Conservation (phyloP, 2,329 filamentous ascomycete genomes). For the Madurella fahalii region DNA sequence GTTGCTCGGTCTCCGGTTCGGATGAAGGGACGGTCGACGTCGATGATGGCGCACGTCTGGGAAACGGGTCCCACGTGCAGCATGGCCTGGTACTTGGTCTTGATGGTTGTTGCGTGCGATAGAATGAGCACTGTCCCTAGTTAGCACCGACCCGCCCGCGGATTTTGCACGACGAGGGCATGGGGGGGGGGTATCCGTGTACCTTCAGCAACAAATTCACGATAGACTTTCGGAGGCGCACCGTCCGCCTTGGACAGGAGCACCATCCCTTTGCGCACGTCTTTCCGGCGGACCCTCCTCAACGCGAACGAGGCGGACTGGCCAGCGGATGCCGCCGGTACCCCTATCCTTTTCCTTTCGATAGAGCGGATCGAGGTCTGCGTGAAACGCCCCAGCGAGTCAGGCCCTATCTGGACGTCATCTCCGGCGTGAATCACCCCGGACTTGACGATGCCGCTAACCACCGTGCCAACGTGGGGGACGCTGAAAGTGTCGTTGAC, state of each 20-base stretch:
- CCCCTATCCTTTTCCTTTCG: constrained; percentile 86
- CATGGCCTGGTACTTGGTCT: constrained; percentile 96
- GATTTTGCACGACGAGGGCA: no score
- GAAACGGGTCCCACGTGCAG: constrained; percentile 91
- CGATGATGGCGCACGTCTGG: constrained; percentile 95
- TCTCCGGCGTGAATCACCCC: constrained; percentile 90
- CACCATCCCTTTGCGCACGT: constrained; percentile 97
- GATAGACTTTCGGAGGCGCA: constrained; percentile 64
- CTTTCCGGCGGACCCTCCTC: constrained; percentile 80
- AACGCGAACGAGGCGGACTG: constrained; percentile 91
- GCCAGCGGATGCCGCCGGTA: constrained; percentile 82
- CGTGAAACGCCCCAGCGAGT: constrained; percentile 84
- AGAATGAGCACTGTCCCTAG: constrained; percentile 70
- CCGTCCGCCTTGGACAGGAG: constrained; percentile 81
- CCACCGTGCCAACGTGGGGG: constrained; percentile 92
- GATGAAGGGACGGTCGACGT: constrained; percentile 94
- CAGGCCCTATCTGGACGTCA: constrained; percentile 80
- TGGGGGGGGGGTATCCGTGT: constrained; percentile 13
- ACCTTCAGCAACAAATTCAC: constrained; percentile 77
- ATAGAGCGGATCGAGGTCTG: constrained; percentile 86
- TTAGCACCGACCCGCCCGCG: background rate
- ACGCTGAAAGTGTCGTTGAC: constrained; percentile 98
- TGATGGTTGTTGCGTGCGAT: constrained; percentile 94
- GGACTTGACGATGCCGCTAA: constrained; percentile 87
- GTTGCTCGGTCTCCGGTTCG: constrained; percentile 90